phyloP scores from a whole-genome alignment of 2,329 filamentous ascomycete species.

The Aspergillus piperis region DNA sequence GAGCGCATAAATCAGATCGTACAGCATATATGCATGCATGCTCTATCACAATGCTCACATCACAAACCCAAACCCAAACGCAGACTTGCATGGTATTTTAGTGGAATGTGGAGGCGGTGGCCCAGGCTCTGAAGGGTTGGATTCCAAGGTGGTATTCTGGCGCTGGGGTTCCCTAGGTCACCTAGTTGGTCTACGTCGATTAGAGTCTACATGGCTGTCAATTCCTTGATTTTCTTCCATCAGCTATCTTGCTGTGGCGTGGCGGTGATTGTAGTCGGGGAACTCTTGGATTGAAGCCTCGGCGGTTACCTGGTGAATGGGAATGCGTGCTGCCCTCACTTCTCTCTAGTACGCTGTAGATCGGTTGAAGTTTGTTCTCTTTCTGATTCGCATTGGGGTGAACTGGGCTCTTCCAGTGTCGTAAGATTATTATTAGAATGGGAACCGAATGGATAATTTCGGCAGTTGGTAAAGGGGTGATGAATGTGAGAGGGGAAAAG shows the following conservation, averaged over 20 bases:
- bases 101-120: not conserved
- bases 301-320: not conserved
- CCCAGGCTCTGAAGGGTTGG: not conserved
- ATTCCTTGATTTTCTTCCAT: no score
- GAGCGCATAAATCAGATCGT: not conserved
- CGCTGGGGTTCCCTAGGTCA: no score
- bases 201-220: no score
- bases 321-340: not conserved
- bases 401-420: not conserved
- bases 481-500: not conserved
- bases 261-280: not conserved
- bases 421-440: not conserved
- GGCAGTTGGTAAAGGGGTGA: not conserved
- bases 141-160: not conserved
- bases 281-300: not conserved
- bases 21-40: not conserved
- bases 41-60: not conserved
- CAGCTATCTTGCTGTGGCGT: not conserved
- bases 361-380: not conserved
- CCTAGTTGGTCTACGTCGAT: no score
- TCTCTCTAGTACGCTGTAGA: not conserved
- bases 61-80: not conserved
- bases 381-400: not conserved
- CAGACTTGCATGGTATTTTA: not conserved
- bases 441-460: not conserved